Evolutionary conservation across 805 yeast genomes (phyloP).

Genomic region (Torulaspora delbrueckii): DNA sequence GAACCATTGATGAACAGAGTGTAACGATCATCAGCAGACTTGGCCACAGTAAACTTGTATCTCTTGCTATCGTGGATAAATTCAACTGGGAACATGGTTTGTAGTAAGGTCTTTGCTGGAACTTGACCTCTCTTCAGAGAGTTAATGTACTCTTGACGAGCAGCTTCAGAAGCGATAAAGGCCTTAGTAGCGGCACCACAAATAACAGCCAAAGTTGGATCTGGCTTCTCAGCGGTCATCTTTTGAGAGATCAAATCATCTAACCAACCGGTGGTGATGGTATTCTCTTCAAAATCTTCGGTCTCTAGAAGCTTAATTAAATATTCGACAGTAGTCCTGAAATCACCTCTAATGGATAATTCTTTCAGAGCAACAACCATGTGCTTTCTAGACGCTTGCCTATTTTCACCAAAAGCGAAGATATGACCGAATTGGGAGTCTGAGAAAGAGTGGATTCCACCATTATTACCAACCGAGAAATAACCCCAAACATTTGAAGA

Average conservation of each 20-base stretch:
- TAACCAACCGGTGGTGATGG: conserved; percentile 98
- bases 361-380: conserved; percentile 99
- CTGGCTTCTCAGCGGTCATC: conserved; percentile 96
- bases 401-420: conserved; percentile 97
- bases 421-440: conserved; percentile 99
- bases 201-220: conserved; percentile 79
- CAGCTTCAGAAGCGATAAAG: conserved; percentile 67
- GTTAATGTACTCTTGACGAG: conserved; percentile 59
- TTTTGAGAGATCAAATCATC: conserved; percentile 92
- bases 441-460: conserved; percentile 95
- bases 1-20: conserved; percentile 92
- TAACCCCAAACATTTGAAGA: conserved; percentile 99
- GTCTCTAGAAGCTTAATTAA: conserved; percentile 92
- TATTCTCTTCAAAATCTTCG: conserved; percentile 92
- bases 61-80: conserved; percentile 92
- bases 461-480: conserved; percentile 93
- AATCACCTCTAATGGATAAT: conserved; percentile 95
- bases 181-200: conserved; percentile 99
- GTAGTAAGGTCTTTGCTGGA: conserved; percentile 72
- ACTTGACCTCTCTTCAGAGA: conserved; percentile 96
- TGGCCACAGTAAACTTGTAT: conserved; percentile 93
- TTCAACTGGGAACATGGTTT: conserved; percentile 87
- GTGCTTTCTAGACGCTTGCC: conserved; percentile 96
- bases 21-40: conserved; percentile 79
- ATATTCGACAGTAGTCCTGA: conserved; percentile 96